phyloP scores from a whole-genome alignment of 441 rosid genomes.

The Isatis lusitanica region DNA sequence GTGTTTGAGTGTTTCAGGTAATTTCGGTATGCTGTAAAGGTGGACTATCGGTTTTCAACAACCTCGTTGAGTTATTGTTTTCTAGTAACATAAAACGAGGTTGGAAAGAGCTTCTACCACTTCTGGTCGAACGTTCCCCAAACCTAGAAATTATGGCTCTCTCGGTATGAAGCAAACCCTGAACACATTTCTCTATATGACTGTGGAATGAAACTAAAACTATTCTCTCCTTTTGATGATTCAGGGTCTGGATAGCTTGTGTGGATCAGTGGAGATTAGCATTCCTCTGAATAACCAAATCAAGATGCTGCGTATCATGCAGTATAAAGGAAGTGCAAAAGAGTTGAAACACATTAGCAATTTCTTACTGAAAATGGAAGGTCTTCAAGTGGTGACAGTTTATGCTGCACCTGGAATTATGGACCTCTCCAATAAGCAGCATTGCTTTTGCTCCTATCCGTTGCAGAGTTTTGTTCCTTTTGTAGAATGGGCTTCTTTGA shows the following conservation, averaged over 20 bases:
- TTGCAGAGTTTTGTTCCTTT: too few species aligned
- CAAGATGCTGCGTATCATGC: neutral
- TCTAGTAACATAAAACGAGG: too few species aligned
- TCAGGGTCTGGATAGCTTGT: neutral
- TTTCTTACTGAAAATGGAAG: neutral
- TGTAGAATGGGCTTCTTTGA: too few species aligned
- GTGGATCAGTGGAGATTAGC: neutral
- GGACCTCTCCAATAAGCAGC: neutral
- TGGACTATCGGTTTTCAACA: neutral
- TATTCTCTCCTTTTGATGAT: neutral
- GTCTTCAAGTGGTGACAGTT: neutral
- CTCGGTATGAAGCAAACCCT: neutral
- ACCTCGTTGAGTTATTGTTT: too few species aligned
- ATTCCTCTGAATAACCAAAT: neutral
- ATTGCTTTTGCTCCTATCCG: too few species aligned
- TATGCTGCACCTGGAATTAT: neutral
- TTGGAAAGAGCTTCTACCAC: too few species aligned
- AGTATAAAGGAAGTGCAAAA: neutral
- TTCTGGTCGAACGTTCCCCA: too few species aligned
- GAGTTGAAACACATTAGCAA: neutral
- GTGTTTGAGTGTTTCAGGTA: neutral
- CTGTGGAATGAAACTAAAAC: neutral
- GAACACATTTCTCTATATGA: neutral
- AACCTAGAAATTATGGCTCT: too few species aligned
- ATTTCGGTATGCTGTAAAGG: neutral